A percentile compares a stretch with the other conserved stretches of the same genome.
These are phyloP conservation scores for Schizonepeta tenuifolia DNA, from an alignment of 257 asterid genomes.

Conservation along the genomic window DNA sequence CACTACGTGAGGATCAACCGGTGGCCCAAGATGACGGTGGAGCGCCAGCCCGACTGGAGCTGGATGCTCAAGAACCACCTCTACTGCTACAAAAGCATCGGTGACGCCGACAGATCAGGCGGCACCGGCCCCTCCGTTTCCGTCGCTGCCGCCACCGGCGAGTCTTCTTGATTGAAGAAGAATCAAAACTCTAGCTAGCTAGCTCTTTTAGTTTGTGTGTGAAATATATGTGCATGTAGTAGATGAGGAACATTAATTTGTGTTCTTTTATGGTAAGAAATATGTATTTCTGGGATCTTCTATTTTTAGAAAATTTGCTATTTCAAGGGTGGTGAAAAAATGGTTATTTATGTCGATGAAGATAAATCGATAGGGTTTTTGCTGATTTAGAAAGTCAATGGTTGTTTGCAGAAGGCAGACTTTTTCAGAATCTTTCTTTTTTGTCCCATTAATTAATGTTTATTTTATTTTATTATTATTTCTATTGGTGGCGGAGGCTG, in stretches of 20 bases:
- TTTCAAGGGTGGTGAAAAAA: neutral
- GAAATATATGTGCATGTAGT: neutral
- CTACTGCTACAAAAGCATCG: slow-evolving; percentile 58
- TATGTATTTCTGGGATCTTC: neutral
- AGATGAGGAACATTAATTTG: neutral
- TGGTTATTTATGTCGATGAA: neutral
- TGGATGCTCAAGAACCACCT: slow-evolving; percentile 70
- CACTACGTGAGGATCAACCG: slow-evolving; percentile 87
- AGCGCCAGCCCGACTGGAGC: slow-evolving; percentile 73
- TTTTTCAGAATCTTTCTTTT: no score
- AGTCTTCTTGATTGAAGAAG: neutral
- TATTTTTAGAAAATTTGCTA: neutral
- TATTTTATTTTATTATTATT: no score
- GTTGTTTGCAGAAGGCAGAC: neutral
- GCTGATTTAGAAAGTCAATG: neutral
- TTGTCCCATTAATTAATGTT: no score
- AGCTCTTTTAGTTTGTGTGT: neutral
- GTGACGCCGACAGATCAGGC: slow-evolving; percentile 53
- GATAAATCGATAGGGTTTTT: neutral
- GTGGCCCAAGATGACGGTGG: slow-evolving; percentile 62
- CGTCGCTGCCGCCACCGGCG: neutral
- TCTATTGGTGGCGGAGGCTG: neutral
- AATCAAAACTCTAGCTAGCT: neutral
- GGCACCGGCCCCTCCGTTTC: slow-evolving; percentile 64
- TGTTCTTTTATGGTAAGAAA: neutral